Evolutionary conservation across 441 rosid species (phyloP).

Genomic region (Bocquillonia castaneifolia): DNA sequence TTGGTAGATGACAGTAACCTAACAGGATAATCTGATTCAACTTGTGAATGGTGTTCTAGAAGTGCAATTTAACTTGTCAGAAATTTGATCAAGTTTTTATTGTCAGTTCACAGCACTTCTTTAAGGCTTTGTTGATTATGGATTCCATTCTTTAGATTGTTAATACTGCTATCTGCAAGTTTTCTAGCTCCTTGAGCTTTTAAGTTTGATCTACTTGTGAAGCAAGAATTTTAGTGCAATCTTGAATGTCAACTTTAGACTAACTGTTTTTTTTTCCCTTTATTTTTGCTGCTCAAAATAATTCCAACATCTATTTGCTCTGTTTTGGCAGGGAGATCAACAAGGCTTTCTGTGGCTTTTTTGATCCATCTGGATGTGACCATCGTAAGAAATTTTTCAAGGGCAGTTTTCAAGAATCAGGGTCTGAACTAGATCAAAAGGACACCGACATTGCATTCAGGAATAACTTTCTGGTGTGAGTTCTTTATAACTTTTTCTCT

Average conservation of each 20-base stretch:
- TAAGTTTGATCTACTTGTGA: neutral
- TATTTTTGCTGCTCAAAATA: neutral
- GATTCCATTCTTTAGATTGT: neutral
- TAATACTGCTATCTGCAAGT: neutral
- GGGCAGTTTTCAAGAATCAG: slow-evolving; percentile 28
- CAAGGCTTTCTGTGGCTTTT: slow-evolving; percentile 88
- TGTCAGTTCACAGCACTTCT: neutral
- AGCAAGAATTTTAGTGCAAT: neutral
- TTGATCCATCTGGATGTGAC: slow-evolving; percentile 40
- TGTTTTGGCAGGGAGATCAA: slow-evolving; percentile 68
- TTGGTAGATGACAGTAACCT: neutral
- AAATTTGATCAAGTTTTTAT: neutral
- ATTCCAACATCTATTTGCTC: slow-evolving; percentile 18
- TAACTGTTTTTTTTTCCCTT: neutral
- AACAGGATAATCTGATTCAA: neutral
- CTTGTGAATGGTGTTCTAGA: neutral
- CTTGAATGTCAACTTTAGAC: neutral
- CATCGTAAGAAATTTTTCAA: slow-evolving; percentile 31
- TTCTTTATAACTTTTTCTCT: slow-evolving; percentile 8
- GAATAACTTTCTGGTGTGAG: slow-evolving; percentile 28
- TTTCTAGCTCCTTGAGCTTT: neutral
- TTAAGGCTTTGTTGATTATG: neutral
- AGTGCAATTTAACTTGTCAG: neutral
- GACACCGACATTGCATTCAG: slow-evolving; percentile 22
- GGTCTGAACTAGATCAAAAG: slow-evolving; percentile 26